A percentile compares a stretch with the other conserved stretches of the same genome.
These are phyloP conservation scores for Cladosporium colombiae DNA, from an alignment of 2,329 filamentous ascomycete species.

Conservation along the genomic window DNA sequence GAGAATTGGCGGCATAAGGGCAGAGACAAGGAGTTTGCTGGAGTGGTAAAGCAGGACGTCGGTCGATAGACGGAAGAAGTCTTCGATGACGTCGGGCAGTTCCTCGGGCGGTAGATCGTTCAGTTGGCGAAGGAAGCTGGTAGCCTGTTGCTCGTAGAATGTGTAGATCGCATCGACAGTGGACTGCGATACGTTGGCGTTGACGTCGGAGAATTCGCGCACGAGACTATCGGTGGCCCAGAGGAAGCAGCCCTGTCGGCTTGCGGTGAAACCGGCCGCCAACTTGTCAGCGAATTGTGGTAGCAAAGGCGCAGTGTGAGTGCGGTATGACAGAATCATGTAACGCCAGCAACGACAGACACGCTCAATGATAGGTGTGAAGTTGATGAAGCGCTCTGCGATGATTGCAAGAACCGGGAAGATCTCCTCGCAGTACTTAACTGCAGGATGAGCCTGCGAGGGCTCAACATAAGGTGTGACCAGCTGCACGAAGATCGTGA, in stretches of 20 bases:
- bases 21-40: slow-evolving; percentile 75
- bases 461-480: slow-evolving; percentile 73
- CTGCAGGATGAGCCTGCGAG: slow-evolving; percentile 78
- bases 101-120: slow-evolving; percentile 78
- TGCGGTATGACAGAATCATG: slow-evolving; percentile 95
- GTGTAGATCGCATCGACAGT: slow-evolving; percentile 86
- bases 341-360: slow-evolving; percentile 95
- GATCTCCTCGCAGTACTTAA: slow-evolving; percentile 94
- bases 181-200: slow-evolving; percentile 77
- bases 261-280: slow-evolving; percentile 78
- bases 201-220: slow-evolving; percentile 89
- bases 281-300: slow-evolving; percentile 86
- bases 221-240: slow-evolving; percentile 96
- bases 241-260: slow-evolving; percentile 93
- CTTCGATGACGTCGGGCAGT: slow-evolving; percentile 84
- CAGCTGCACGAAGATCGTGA: slow-evolving; percentile 84
- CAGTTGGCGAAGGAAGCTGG: slow-evolving; percentile 84
- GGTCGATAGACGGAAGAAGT: slow-evolving; percentile 90
- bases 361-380: slow-evolving; percentile 85
- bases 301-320: slow-evolving; percentile 80
- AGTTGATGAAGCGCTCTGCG: slow-evolving; percentile 81
- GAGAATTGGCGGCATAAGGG: slow-evolving; percentile 78
- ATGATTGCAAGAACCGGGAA: slow-evolving; percentile 86
- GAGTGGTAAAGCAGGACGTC: slow-evolving; percentile 94
- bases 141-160: slow-evolving; percentile 93